Conservation (phyloP, 176 grass and related monocot species). For the Eragrostis curvula region DNA sequence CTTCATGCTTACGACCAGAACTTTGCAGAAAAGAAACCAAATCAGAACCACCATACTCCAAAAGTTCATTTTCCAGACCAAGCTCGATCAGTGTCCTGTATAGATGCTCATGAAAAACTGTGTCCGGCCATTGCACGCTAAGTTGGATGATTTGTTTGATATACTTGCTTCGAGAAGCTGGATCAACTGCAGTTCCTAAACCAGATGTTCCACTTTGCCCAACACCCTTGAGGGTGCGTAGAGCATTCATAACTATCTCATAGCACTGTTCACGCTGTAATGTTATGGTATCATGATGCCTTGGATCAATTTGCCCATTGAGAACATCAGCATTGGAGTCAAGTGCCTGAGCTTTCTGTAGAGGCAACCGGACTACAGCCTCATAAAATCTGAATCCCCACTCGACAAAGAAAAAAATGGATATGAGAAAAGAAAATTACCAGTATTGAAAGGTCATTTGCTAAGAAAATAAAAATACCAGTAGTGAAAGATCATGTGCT, state of each 20-base stretch:
- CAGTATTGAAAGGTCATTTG: constrained; percentile 1
- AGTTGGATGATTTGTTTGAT: constrained; percentile 90
- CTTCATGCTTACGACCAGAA: constrained; percentile 67
- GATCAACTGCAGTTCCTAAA: constrained; percentile 62
- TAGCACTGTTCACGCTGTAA: constrained; percentile 83
- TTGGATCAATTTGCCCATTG: constrained; percentile 63
- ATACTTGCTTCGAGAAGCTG: constrained; percentile 78
- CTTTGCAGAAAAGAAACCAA: constrained; percentile 93
- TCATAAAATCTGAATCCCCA: constrained; percentile 76
- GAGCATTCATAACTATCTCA: constrained; percentile 82
- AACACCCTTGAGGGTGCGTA: constrained; percentile 67
- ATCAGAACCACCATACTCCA: constrained; percentile 95
- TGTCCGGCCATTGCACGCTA: constrained; percentile 81
- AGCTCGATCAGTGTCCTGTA: constrained; percentile 86
- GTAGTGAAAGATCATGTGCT: constrained; percentile 4
- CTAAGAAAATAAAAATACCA: constrained; percentile 27
- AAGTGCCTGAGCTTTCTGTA: constrained; percentile 91
- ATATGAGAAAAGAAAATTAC: constrained; percentile 18
- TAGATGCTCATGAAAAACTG: constrained; percentile 85
- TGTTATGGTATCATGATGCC: constrained; percentile 50
- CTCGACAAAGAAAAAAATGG: constrained; percentile 24
- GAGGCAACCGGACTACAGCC: constrained; percentile 84
- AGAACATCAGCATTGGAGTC: constrained; percentile 61
- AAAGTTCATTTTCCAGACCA: constrained; percentile 89
- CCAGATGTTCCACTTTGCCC: constrained; percentile 55